These are phyloP conservation scores for Ustilago bromivora DNA, from an alignment of 1,284 basidiomycete genomes.

Conservation along the genomic window DNA sequence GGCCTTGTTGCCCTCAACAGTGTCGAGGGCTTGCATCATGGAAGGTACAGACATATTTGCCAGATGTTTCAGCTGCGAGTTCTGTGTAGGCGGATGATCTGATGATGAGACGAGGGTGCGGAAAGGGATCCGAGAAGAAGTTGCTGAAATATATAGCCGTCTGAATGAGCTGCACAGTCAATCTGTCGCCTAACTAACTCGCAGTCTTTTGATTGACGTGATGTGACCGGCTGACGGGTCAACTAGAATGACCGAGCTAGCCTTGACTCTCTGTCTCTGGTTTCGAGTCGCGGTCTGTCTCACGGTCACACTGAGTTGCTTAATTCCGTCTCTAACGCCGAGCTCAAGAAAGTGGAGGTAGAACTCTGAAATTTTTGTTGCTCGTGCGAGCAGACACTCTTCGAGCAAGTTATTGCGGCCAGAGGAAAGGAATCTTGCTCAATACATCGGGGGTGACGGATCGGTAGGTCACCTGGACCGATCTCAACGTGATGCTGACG, in stretches of 20 bases:
- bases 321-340: not conserved
- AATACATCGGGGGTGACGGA: not conserved
- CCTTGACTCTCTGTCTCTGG: not conserved
- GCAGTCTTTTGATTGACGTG: not conserved
- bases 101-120: not conserved
- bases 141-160: conserved; percentile 7
- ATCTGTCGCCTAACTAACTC: not conserved
- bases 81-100: not conserved
- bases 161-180: not conserved
- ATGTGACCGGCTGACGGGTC: not conserved
- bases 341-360: not conserved
- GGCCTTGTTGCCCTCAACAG: conserved; percentile 52
- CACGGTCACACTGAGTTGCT: not conserved
- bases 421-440: not conserved
- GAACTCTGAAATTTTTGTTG: not conserved
- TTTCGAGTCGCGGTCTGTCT: not conserved
- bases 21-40: conserved; percentile 59
- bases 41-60: conserved; percentile 26
- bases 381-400: not conserved
- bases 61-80: not conserved
- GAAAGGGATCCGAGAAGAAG: not conserved
- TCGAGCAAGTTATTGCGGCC: not conserved
- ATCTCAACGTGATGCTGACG: not conserved
- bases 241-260: not conserved
- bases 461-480: not conserved